Conservation (phyloP, 306 rosid species). For the Inga leiocalycina region DNA sequence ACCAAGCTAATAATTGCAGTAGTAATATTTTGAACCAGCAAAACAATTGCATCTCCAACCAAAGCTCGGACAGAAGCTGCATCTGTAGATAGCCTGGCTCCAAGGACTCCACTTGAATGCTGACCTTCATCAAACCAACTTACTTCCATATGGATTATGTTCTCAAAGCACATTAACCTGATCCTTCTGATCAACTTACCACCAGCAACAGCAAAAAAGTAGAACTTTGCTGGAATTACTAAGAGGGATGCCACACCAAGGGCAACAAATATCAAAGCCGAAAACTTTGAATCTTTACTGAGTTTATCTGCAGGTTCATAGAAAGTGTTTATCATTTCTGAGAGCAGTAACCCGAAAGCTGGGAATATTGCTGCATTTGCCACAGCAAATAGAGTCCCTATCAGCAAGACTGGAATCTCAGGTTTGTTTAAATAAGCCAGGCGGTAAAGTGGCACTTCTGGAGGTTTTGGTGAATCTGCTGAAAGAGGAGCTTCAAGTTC, state of each 20-base stretch:
- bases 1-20: conserved; percentile 42
- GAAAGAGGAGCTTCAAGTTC: conserved; percentile 39
- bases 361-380: conserved; percentile 59
- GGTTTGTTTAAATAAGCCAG: conserved; percentile 84
- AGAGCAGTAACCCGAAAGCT: conserved; percentile 60
- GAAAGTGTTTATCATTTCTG: conserved; percentile 59
- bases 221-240: conserved; percentile 45
- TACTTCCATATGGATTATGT: conserved; percentile 56
- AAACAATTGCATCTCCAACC: conserved; percentile 66
- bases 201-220: conserved; percentile 60
- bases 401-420: conserved; percentile 64
- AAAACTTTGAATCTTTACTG: conserved; percentile 65
- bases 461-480: conserved; percentile 33
- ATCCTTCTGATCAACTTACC: conserved; percentile 52
- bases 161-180: conserved; percentile 52
- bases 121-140: conserved; percentile 80
- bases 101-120: conserved; percentile 56
- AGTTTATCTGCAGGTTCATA: conserved; percentile 63
- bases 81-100: conserved; percentile 64
- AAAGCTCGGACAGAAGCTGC: conserved; percentile 58
- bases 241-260: conserved; percentile 47
- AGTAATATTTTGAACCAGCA: conserved; percentile 53
- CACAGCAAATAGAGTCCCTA: conserved; percentile 69
- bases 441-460: conserved; percentile 62
- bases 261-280: conserved; percentile 63